Conservation (phyloP, 345 rosid genomes). For the Rhodomyrtus tomentosa region DNA sequence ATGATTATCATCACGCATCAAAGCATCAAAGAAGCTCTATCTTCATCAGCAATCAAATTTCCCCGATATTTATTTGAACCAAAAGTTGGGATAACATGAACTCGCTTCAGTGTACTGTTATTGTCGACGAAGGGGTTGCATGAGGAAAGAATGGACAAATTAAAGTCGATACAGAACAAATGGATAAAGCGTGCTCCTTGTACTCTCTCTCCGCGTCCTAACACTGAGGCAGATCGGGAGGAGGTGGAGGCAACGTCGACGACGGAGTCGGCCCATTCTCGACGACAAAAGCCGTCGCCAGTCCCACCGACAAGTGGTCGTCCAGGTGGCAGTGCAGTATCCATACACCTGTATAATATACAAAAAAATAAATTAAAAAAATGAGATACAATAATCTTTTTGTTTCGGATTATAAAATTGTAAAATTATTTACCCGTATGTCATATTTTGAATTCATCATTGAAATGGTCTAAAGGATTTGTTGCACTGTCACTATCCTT, state of each 20-base stretch:
- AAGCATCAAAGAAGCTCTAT: no score
- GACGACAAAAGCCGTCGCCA: neutral
- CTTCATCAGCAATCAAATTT: no score
- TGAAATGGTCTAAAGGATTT: neutral
- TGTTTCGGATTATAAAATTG: neutral
- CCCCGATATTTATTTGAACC: neutral
- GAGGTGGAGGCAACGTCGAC: slow-evolving; percentile 6
- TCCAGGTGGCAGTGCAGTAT: slow-evolving; percentile 9
- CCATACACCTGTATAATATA: slow-evolving; percentile 2
- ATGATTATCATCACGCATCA: no score
- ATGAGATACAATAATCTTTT: neutral
- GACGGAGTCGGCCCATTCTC: slow-evolving; percentile 4
- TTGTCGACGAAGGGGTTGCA: neutral
- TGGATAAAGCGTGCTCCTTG: neutral
- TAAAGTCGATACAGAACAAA: neutral
- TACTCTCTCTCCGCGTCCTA: neutral
- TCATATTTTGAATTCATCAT: neutral
- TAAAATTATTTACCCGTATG: neutral
- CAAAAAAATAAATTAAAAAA: neutral
- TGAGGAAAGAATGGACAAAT: neutral
- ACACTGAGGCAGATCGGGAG: slow-evolving; percentile 4
- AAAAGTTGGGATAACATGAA: neutral
- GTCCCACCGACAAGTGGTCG: slow-evolving; percentile 1
- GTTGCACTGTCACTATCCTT: neutral
- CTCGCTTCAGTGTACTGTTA: neutral